A percentile compares a stretch with the other conserved stretches of the same genome.
Evolutionary conservation across 1,284 basidiomycete species (phyloP).

Genomic region (Cutaneotrichosporon sp.): DNA sequence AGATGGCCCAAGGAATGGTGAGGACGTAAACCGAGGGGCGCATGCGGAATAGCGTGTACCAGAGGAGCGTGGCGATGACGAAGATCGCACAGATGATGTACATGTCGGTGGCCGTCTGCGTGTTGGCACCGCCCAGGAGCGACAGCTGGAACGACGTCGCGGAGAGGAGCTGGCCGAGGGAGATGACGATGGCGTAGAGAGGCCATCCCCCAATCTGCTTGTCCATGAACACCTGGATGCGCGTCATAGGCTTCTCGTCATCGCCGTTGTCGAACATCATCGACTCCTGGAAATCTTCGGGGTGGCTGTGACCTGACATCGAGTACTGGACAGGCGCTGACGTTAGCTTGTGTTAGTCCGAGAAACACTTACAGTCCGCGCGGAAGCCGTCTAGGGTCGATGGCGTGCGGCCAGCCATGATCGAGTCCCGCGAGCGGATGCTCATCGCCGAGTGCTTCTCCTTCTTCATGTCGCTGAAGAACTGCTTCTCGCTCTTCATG

Average conservation of each 20-base stretch:
- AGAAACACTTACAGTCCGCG: slow-evolving; percentile 63
- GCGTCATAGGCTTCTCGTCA: slow-evolving; percentile 65
- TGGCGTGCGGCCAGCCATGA: slow-evolving; percentile 54
- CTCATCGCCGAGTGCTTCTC: slow-evolving; percentile 61
- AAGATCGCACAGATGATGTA: slow-evolving; percentile 85
- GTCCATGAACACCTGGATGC: slow-evolving; percentile 75
- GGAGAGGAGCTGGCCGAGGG: slow-evolving; percentile 67
- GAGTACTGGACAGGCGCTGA: slow-evolving; percentile 39
- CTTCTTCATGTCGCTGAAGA: slow-evolving; percentile 83
- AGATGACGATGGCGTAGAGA: slow-evolving; percentile 82
- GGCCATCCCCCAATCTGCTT: slow-evolving; percentile 79
- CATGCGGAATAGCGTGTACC: slow-evolving; percentile 86
- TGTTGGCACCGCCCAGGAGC: slow-evolving; percentile 78
- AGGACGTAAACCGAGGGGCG: slow-evolving; percentile 84
- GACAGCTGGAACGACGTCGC: slow-evolving; percentile 90
- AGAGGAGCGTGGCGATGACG: slow-evolving; percentile 75
- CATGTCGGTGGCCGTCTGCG: slow-evolving; percentile 74
- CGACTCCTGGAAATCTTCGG: slow-evolving; percentile 56
- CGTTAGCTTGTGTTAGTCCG: slow-evolving; percentile 14
- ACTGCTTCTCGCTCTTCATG: slow-evolving; percentile 83
- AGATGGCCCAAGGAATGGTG: slow-evolving; percentile 83
- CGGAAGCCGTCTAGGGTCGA: slow-evolving; percentile 63
- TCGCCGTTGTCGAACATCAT: slow-evolving; percentile 56
- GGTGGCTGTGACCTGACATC: slow-evolving; percentile 49
- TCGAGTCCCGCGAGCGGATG: slow-evolving; percentile 69